Percentiles rank a stretch among this genome's conserved stretches.
Conservation (phyloP, 768 basidiomycete species). For the Rhizopogon roseolus region DNA sequence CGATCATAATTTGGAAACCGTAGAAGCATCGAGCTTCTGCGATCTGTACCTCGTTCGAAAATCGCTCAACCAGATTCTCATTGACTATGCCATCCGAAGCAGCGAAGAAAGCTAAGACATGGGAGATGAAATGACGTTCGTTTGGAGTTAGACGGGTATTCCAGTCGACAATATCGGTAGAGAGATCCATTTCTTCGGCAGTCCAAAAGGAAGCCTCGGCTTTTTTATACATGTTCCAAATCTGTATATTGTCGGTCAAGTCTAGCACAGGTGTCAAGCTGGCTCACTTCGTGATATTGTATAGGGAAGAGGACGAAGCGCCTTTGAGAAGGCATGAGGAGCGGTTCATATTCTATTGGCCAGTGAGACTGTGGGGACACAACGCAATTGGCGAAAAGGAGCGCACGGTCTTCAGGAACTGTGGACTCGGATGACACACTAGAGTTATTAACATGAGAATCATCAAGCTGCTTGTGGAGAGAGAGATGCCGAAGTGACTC, state of each 20-base stretch:
- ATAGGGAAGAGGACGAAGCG: slow-evolving; percentile 91
- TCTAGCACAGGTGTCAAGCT: not conserved
- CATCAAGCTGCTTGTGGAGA: not conserved
- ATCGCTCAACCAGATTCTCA: slow-evolving; percentile 92
- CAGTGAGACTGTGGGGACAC: not conserved
- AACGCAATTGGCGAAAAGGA: too few relatives aligned
- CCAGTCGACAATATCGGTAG: slow-evolving; percentile 85
- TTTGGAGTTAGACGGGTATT: slow-evolving; percentile 69
- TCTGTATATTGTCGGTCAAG: slow-evolving; percentile 37
- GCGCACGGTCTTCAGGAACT: not conserved
- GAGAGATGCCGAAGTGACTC: not conserved
- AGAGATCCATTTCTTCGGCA: slow-evolving; percentile 87
- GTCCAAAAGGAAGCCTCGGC: slow-evolving; percentile 95
- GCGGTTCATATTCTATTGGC: slow-evolving; percentile 44
- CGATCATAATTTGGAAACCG: slow-evolving; percentile 99
- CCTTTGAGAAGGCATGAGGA: slow-evolving; percentile 65
- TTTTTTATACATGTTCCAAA: slow-evolving; percentile 95
- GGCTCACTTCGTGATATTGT: slow-evolving; percentile 80
- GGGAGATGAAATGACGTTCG: slow-evolving; percentile 87
- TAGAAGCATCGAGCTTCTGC: slow-evolving; percentile 96
- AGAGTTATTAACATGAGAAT: not conserved
- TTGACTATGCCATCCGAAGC: slow-evolving; percentile 96
- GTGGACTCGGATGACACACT: not conserved
- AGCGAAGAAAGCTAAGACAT: slow-evolving; percentile 94
- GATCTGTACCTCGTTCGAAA: slow-evolving; percentile 86